Base-by-base conservation (phyloP, 495 filamentous ascomycete genomes). In the Xylaria venustula region DNA sequence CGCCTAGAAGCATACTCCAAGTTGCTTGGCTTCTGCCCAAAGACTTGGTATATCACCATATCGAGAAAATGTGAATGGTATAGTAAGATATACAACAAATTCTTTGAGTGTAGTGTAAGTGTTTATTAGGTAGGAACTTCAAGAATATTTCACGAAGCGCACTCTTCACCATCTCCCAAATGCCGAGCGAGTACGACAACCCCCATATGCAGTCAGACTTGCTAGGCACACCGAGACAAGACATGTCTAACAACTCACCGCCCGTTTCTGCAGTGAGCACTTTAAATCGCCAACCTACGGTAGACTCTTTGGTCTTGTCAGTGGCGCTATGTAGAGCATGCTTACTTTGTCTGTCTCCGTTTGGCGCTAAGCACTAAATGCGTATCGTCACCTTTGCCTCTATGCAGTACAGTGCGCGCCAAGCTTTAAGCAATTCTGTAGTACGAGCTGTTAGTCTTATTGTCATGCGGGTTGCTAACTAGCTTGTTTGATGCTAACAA, bases 261-360 rank as follows among this genome's bases (percentile, higher is more conserved):
- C 37, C 37, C 37, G 37, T 40, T 40, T 70, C 65, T 70, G 65
- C 65, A 70, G 67, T 70, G 63, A 67, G 67, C 67, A 70, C 64
- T 59, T 67, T 69, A 64, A 59, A 54, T 40, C 20, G 17, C 50
- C 20, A n/a, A n/a, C n/a, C n/a, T n/a, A n/a, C n/a, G n/a, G n/a
- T n/a, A n/a, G n/a, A n/a, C n/a, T n/a, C n/a, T n/a, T n/a, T n/a
- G 15, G 30, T 34, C 30, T 4, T 11, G 30, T 11, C n/a, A n/a
- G 30, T 34, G 30, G 30, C 30, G 30, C 30, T 34, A 34, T n/a
- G n/a, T n/a, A n/a, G n/a, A n/a, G n/a, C n/a, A n/a, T n/a, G n/a
- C n/a, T n/a, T n/a, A n/a, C n/a, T n/a, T n/a, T n/a, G n/a, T n/a
- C n/a, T n/a, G n/a, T n/a, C n/a, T n/a, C n/a, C n/a, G n/a, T n/a